These are phyloP conservation scores for Carex kokanica DNA, from an alignment of 176 grass and related monocot genomes.

Conservation along the genomic window DNA sequence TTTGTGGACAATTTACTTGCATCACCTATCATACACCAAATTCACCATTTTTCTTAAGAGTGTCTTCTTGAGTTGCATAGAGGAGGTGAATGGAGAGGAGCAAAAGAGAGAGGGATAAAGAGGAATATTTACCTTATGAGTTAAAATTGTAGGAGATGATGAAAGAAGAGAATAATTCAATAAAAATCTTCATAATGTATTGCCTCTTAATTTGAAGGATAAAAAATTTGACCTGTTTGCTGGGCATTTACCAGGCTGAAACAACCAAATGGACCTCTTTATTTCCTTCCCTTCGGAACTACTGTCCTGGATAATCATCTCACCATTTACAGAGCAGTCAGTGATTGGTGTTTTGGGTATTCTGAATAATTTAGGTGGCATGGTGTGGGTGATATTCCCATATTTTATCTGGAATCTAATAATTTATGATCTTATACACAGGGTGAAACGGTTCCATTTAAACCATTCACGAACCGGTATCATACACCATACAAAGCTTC, in stretches of 20 bases:
- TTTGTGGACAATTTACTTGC: slow-evolving; percentile 15
- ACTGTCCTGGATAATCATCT: not conserved
- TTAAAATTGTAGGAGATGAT: too few relatives aligned
- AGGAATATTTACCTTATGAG: too few relatives aligned
- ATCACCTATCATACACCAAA: not conserved
- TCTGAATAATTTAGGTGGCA: not conserved
- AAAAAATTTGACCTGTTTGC: too few relatives aligned
- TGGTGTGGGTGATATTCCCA: not conserved
- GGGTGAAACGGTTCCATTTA: slow-evolving; percentile 84
- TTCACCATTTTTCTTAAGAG: not conserved
- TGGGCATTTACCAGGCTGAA: too few relatives aligned
- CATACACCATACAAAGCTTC: slow-evolving; percentile 67
- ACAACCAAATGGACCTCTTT: too few relatives aligned
- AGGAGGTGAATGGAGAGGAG: too few relatives aligned
- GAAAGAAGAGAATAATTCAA: too few relatives aligned
- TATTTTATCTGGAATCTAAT: not conserved
- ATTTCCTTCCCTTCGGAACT: not conserved
- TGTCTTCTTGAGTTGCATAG: too few relatives aligned
- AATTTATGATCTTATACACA: slow-evolving; percentile 30
- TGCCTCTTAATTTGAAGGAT: too few relatives aligned
- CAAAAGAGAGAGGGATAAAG: too few relatives aligned
- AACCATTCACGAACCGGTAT: slow-evolving; percentile 62
- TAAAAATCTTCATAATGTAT: too few relatives aligned
- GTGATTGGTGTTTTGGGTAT: not conserved
- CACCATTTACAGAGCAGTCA: not conserved